These are phyloP conservation scores for sunflower (Helianthus annuus) DNA, from an alignment of 129 eudicot genomes.

Conservation along the genomic window DNA sequence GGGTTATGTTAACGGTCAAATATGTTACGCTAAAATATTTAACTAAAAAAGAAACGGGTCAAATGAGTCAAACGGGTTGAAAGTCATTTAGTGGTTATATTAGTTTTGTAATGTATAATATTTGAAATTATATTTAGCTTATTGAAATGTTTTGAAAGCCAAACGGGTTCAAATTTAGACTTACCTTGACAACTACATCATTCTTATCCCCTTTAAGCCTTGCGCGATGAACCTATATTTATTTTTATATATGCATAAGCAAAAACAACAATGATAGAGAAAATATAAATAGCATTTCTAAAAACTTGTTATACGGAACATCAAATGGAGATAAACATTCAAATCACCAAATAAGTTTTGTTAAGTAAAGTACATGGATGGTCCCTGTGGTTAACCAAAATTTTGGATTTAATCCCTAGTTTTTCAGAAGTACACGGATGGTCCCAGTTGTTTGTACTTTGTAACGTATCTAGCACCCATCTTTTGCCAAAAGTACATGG, in stretches of 20 bases:
- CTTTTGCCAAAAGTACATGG: too few species aligned
- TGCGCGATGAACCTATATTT: constrained; percentile 86
- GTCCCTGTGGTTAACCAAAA: too few species aligned
- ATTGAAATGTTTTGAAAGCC: too few species aligned
- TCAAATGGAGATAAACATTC: not conserved
- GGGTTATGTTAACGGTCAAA: not conserved
- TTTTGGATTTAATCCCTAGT: too few species aligned
- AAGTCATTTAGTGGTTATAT: not conserved
- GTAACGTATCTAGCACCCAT: too few species aligned
- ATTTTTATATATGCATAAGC: not conserved
- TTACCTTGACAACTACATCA: constrained; percentile 94
- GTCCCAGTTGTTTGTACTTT: too few species aligned
- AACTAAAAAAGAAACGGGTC: not conserved
- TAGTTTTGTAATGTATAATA: not conserved
- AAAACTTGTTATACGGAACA: not conserved
- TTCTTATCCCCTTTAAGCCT: constrained; percentile 67
- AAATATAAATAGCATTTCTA: not conserved
- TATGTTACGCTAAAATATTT: not conserved
- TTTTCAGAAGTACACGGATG: too few species aligned
- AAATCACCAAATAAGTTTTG: not conserved
- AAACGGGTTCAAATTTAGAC: not conserved
- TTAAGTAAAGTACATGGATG: not conserved
- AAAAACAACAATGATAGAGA: constrained; percentile 3
- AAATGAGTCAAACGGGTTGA: not conserved
- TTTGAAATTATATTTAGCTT: not conserved